Evolutionary conservation across 2,329 filamentous ascomycete genomes (phyloP), one percentile per base, ranked within the genome.

Genomic region (Aspergillus sp.): DNA sequence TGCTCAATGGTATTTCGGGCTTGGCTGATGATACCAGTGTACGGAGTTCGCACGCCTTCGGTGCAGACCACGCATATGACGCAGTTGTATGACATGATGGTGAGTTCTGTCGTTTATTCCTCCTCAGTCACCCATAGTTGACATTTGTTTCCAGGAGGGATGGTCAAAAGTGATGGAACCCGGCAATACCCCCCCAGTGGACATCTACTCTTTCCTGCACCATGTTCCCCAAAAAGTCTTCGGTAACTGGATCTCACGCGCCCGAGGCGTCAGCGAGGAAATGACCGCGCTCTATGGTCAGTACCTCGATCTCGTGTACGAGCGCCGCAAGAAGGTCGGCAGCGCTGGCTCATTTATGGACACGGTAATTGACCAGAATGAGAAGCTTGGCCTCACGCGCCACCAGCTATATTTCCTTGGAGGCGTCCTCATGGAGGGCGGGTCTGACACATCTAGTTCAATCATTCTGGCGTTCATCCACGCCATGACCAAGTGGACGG

Each of bases 341-440:
- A 27, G 12, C 4, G 61, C 68, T 11, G 64, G 66, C 11, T 71
- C 65, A 8, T 74, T 80, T 48, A 71, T 80, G 61, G 78, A 81
- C 60, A 58, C 63, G 6, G 68, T 80, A 0, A 66, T 81, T 2
- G 74, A 80, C 47, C 66, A 76, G 11, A 55, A 64, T 42, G 67
- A 67, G 8, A 64, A 66, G 40, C 45, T 66, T 62, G 63, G 69
- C 63, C 37, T 71, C 68, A 12, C 73, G 65, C 4, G 76, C 66
- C 62, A 74, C 75, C 64, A 77, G 76, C 59, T 78, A 73, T 66
- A 79, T 69, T 12, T 78, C 69, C 2, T 71, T 8, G 64, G 58
- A 11, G 64, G 63, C 1, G 56, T 59, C 9, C 19, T 65, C 48
- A 51, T 71, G 57, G 71, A 75, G 48, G 77, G 75, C 12, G 74